These are phyloP conservation scores for Angophora floribunda DNA, from an alignment of 345 rosid genomes.

Conservation along the genomic window DNA sequence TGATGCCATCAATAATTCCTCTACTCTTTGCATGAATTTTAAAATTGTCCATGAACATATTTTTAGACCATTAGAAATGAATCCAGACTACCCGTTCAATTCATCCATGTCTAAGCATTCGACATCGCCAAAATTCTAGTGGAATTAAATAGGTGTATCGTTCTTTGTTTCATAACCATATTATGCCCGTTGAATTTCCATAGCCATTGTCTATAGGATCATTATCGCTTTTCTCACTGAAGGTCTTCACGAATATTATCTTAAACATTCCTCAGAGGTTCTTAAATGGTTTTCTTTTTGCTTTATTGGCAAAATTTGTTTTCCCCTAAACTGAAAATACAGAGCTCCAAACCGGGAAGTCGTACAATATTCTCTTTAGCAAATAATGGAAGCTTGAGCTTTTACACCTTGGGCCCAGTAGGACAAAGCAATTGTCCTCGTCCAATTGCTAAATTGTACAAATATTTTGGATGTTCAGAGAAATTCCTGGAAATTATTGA, in stretches of 20 bases:
- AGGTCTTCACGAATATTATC: background rate
- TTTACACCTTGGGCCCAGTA: background rate
- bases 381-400: background rate
- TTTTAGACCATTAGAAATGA: background rate
- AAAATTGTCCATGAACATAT: background rate
- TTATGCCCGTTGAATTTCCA: background rate
- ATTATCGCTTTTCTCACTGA: background rate
- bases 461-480: background rate
- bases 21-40: background rate
- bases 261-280: background rate
- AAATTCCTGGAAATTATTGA: background rate
- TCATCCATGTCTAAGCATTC: background rate
- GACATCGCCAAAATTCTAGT: background rate
- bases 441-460: background rate
- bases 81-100: background rate
- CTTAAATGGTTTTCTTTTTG: background rate
- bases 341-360: background rate
- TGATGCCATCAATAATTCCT: background rate
- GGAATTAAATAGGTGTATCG: rapidly evolving
- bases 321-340: background rate
- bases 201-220: rapidly evolving
- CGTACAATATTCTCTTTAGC: background rate
- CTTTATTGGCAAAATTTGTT: background rate
- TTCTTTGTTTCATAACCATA: background rate
- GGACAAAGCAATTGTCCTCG: background rate